Base-by-base conservation (phyloP, 2,329 filamentous ascomycete genomes). In the Didymella keratinophila region DNA sequence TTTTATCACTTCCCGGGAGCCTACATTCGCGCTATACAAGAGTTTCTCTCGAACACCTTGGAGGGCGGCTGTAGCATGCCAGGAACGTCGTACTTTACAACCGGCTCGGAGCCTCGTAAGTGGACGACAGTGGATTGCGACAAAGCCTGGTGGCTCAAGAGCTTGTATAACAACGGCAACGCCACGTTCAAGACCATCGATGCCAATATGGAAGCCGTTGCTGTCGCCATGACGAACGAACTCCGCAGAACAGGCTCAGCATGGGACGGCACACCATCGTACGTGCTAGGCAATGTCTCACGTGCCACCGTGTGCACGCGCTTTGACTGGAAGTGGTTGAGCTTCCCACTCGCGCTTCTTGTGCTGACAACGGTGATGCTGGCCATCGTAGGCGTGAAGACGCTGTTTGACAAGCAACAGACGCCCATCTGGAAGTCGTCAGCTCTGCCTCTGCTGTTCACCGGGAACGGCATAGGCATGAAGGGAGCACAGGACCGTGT, bases 131-230 rank as follows among this genome's bases (percentile, higher is more conserved):
- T 20, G n/a, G 36, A 37, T 6, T 37, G 36, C 36, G 9, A 20
- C 20, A n/a, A 37, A n/a, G 7, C 36, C 5, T 37, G 36, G 36
- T 37, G 36, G 36, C 34, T 37, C n/a, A 37, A 5, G 18, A 20
- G 36, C 5, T 8, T 39, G n/a, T 10, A 10, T 18, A 39, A 39
- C 18, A 20, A 39, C 3, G 37, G 49, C 10, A 52, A 52, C 11
- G 49, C 49, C 5, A 52, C 21, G 4, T 52, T 52, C 27, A 7
- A 36, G 4, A 44, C 12, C 2, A 43, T 44, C 28, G 39, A 52
- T 20, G 49, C 49, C 18, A 44, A 36, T 20, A 34, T 52, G 27
- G 21, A 52, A 36, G 14, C 49, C 12, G 20, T 52, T 20, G 39
- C 49, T 9, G 11, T 36, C 16, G 49, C 49, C 4, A 36, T 52